Conservation (phyloP, 352 stramenopile genomes). For the Saprolegnia parasitica region DNA sequence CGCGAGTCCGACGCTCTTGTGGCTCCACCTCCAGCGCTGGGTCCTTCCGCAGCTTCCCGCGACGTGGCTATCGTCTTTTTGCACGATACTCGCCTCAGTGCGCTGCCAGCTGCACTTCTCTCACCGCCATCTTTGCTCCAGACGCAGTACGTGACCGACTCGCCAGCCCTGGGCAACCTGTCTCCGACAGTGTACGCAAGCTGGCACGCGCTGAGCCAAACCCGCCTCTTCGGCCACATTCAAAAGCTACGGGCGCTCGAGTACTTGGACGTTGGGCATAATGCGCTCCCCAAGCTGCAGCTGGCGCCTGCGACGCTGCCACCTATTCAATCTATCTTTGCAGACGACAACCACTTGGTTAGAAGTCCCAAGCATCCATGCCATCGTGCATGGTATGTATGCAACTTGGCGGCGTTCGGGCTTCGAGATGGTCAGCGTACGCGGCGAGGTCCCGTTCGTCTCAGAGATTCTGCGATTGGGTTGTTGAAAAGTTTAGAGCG, state of each 20-base stretch:
- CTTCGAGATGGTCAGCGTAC: slow-evolving; percentile 33
- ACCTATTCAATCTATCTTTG: not conserved
- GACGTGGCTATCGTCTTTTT: not conserved
- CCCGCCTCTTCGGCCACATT: not conserved
- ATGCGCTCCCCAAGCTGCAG: not conserved
- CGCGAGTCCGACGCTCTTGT: not conserved
- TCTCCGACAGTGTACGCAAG: not conserved
- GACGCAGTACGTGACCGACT: not conserved
- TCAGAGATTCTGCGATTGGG: not conserved
- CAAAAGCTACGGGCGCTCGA: not conserved
- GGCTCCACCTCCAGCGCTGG: not conserved
- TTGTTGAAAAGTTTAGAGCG: not conserved
- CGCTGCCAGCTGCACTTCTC: not conserved
- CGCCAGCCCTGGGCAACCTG: not conserved
- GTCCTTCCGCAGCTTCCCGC: not conserved
- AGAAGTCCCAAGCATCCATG: slow-evolving; percentile 34
- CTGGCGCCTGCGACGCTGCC: not conserved
- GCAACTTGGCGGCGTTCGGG: slow-evolving; percentile 32
- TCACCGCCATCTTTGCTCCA: not conserved
- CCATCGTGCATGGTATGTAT: not conserved
- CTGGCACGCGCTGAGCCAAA: not conserved
- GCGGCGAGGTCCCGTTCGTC: slow-evolving; percentile 32
- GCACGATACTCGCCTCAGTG: not conserved
- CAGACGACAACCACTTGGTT: not conserved
- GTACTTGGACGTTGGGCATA: not conserved